Evolutionary conservation across 148 eudicot species (phyloP), one percentile per base, ranked within the genome.

Genomic region (Rhododendron williamsianum): DNA sequence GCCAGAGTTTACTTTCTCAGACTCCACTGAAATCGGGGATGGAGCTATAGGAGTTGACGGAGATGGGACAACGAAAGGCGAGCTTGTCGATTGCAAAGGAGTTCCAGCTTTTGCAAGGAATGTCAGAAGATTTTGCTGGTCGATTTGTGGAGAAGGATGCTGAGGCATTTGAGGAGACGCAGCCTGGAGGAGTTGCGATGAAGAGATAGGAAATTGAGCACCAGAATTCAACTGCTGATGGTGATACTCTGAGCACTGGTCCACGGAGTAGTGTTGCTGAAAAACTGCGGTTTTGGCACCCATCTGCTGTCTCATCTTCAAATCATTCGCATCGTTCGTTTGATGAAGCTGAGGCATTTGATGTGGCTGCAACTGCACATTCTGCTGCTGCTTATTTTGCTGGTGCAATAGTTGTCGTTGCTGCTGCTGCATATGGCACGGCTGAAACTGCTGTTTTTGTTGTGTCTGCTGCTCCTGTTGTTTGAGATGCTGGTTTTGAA

Each of bases 91-190:
- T 86, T 93, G 97, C 87, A 93, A 87, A 82, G 97, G 97, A 69
- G 98, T 95, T 54, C 96, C 97, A 87, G 87, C 87, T 91, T 92
- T 95, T 13, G 90, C 41, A n/a, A 90, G 84, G 58, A 94, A 82
- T 38, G 89, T 86, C 43, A 87, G 91, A 85, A 92, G 45, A 91
- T 85, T 93, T 85, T 92, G 94, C 88, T 93, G 96, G 86, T 96
- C 99, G 56, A 93, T 89, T 88, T 96, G 98, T 12, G 99, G 99
- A 78, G 99, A 95, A 85, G 92, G 82, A 87, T 96, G 98, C 77
- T 91, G 97, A 83, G 91, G 90, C 83, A 93, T 89, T 86, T 93
- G 98, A 45, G 97, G 98, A 88, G 98, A 94, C 69, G 82, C 85
- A 49, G 95, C 89, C 84, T 90, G 94, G 84, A 93, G 89, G 81